Evolutionary conservation across 2,329 filamentous ascomycete species (phyloP).

Genomic region (Sporothrix pallida): DNA sequence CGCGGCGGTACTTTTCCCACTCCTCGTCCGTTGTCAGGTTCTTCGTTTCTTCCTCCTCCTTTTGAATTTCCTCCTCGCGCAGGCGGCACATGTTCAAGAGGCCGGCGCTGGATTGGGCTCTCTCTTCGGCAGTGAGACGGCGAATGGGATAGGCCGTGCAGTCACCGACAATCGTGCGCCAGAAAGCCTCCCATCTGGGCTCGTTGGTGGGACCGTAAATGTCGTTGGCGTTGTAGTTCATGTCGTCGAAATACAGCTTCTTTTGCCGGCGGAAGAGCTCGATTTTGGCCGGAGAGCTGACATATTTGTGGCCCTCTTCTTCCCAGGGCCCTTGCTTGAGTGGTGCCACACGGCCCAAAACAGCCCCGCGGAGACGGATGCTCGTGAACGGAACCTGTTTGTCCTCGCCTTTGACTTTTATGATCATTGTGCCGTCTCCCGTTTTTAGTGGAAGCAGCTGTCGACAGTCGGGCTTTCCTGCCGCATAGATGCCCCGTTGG

Average conservation of each 20-base stretch:
- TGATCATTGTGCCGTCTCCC: neutral
- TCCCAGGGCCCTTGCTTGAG: conserved; percentile 27
- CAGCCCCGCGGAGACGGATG: conserved; percentile 15
- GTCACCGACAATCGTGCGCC: conserved; percentile 34
- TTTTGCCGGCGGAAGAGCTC: neutral
- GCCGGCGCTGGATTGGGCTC: neutral
- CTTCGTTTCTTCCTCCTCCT: neutral
- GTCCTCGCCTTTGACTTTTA: neutral
- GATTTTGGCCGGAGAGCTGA: neutral
- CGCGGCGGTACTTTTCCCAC: neutral
- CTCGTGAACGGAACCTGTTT: neutral
- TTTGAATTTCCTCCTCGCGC: neutral
- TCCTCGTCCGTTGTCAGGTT: conserved; percentile 12
- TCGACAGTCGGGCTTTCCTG: conserved; percentile 23
- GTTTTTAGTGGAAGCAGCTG: conserved; percentile 4
- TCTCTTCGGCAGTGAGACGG: conserved; percentile 14
- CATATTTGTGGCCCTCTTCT: neutral
- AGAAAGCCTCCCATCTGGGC: conserved; percentile 27
- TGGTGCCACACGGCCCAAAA: conserved; percentile 27
- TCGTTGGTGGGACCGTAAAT: conserved; percentile 27
- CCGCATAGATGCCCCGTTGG: conserved; percentile 33
- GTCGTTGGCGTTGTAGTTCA: neutral
- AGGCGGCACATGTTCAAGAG: neutral
- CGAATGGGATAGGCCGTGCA: conserved; percentile 31
- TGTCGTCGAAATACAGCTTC: neutral